A percentile compares a stretch with the other conserved stretches of the same genome.
These are phyloP conservation scores for Macrophomina tecta DNA, from an alignment of 2,329 filamentous ascomycete genomes.

Conservation along the genomic window DNA sequence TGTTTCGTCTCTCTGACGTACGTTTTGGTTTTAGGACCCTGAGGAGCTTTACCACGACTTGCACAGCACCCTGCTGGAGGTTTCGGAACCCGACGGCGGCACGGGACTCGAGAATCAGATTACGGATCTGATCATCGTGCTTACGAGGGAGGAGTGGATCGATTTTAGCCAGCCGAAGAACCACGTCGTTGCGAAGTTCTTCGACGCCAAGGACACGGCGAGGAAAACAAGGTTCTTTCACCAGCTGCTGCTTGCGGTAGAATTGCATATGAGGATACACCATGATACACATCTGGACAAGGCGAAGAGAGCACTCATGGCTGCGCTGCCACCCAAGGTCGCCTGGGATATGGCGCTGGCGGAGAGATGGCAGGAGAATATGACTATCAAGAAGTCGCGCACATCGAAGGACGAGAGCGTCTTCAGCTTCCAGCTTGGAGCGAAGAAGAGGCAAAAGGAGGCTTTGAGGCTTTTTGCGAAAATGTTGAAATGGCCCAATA, in stretches of 20 bases:
- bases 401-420: slow-evolving; percentile 48
- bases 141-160: slow-evolving; percentile 74
- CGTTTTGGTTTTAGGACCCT: slow-evolving; percentile 47
- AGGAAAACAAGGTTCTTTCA: slow-evolving; percentile 74
- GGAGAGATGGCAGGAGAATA: slow-evolving; percentile 73
- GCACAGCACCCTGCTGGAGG: slow-evolving; percentile 71
- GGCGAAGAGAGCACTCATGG: slow-evolving; percentile 68
- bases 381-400: slow-evolving; percentile 67
- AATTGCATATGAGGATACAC: slow-evolving; percentile 74
- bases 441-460: slow-evolving; percentile 71
- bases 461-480: slow-evolving; percentile 72
- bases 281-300: slow-evolving; percentile 65
- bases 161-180: slow-evolving; percentile 74
- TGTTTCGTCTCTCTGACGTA: slow-evolving; percentile 26
- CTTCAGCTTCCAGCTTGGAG: slow-evolving; percentile 68
- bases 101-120: slow-evolving; percentile 72
- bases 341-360: slow-evolving; percentile 77
- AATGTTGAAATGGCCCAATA: slow-evolving; percentile 79
- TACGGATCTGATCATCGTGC: slow-evolving; percentile 70
- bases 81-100: slow-evolving; percentile 67
- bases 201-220: slow-evolving; percentile 63
- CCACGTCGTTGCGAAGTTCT: slow-evolving; percentile 75
- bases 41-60: slow-evolving; percentile 60
- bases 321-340: slow-evolving; percentile 71
- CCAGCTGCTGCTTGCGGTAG: slow-evolving; percentile 75